Evolutionary conservation across 75 land plant species (phyloP), one percentile per base, ranked within the genome.

Genomic region (Selaginella tamariscina): DNA sequence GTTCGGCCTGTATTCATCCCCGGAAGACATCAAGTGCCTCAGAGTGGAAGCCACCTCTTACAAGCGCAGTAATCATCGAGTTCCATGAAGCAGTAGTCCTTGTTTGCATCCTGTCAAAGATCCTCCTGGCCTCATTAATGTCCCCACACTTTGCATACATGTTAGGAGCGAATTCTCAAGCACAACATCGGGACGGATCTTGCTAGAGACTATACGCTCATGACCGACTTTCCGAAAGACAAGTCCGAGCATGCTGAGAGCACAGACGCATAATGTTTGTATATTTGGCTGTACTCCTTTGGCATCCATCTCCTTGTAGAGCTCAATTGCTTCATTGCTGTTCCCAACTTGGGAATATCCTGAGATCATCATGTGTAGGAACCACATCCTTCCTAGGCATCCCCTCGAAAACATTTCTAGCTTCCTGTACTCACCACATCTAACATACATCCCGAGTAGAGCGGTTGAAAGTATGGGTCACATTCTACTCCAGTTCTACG

Each of bases 101-200:
- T 23, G 9, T 59, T n/a, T 59, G 18, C 62, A 59, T 23, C 21
- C 8, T n/a, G 8, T 27, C 26, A n/a, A 59, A 59, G 62, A 59
- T 27, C 62, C 26, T 59, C 27, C 62, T 2, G 18, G 62, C 5
- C 62, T 59, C 62, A 5, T 59, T 23, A 2, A 59, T 2, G 21
- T 27, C 26, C 62, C 62, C 62, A 59, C 62, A 59, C 26, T 59
- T 59, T 2, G 62, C 62, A 59, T 59, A 59, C 62, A 59, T 5
- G 26, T 59, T 23, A 59, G 24, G n/a, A 59, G 26, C 21, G 62
- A 2, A n/a, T 59, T 59, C 62, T 27, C 18, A 9, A 59, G 26
- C 62, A 59, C 26, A n/a, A n/a, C 21, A n/a, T 59, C 62, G 62
- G n/a, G 8, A n/a, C 26, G 26, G n/a, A 8, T 5, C 8, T 2